phyloP scores from a whole-genome alignment of 164 flowering plant genomes.

The Stephania yunnanensis region DNA sequence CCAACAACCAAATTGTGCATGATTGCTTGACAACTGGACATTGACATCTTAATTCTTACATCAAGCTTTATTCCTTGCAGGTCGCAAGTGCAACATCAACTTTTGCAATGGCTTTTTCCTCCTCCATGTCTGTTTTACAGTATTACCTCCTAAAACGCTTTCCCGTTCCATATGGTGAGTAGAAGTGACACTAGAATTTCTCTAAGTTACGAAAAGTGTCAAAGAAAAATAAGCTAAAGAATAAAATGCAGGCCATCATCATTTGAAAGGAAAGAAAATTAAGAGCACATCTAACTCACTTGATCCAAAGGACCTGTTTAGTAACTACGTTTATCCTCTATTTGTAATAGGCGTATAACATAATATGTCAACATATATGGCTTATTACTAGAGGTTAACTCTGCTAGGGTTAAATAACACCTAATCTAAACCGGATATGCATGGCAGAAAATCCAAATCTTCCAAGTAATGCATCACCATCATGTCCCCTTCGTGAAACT shows the following conservation, averaged over 20 bases:
- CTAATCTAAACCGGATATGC: neutral
- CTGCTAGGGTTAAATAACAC: neutral
- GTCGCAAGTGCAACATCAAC: slow-evolving; percentile 82
- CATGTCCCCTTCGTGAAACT: neutral
- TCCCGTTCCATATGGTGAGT: slow-evolving; percentile 69
- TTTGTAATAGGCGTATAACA: no score
- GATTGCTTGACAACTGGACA: neutral
- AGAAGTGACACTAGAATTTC: neutral
- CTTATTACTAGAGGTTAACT: no score
- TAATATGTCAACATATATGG: no score
- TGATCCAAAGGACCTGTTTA: neutral
- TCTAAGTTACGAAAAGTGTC: neutral
- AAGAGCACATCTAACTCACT: neutral
- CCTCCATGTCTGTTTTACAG: slow-evolving; percentile 78
- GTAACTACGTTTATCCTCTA: neutral
- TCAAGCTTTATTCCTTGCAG: slow-evolving; percentile 23
- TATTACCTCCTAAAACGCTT: slow-evolving; percentile 74
- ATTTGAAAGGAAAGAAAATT: neutral
- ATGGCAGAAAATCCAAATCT: neutral
- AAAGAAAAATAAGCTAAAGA: neutral
- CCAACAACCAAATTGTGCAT: neutral
- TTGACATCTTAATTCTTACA: neutral
- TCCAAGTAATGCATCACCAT: neutral
- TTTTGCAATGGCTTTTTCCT: slow-evolving; percentile 69
- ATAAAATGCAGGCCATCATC: neutral